Evolutionary conservation across 805 yeast genomes (phyloP), one percentile per base, ranked within the genome.

Genomic region (Kuraishia cidri): DNA sequence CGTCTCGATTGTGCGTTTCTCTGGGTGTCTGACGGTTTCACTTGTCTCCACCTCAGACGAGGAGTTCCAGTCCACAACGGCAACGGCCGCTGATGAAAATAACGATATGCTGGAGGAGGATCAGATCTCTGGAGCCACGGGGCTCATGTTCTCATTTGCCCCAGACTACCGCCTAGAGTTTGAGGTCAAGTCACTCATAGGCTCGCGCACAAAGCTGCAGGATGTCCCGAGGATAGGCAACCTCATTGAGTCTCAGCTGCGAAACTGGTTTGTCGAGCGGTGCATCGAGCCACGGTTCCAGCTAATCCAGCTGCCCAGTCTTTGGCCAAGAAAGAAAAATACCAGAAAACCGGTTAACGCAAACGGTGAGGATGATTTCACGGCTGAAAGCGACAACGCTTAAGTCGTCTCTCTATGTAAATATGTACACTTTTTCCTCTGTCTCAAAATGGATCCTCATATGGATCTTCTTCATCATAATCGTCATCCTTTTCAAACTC

Each of bases 381-480:
- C 37, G 9, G 27, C 6, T 12, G 25, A 10, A 22, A 30, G 18
- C 22, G 25, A 18, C 21, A 21, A 21, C n/a, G 12, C 15, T 8
- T 28, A 18, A 14, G 9, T 26, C 20, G 4, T 12, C 11, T n/a
- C 8, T 26, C n/a, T 26, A 26, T 18, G 23, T 20, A 28, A 6
- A 18, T 28, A 28, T 15, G 12, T 8, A 14, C 11, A 14, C 16
- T 12, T 34, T n/a, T 28, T n/a, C n/a, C n/a, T n/a, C n/a, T n/a
- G 32, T 24, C 31, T 35, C 56, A 87, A 48, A 86, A 87, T 5
- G 97, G 97, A 50, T 90, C 97, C 52, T 90, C 98, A 48, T 79
- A 90, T 0, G 97, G 97, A 56, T 90, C 98, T 46, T 92, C 97
- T 53, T 90, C 98, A 49, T 90, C 98, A 50, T 88, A 90, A 54